Base-by-base conservation (phyloP, 1,139 yeast species). In the Suzukiozyma palmioleophila region DNA sequence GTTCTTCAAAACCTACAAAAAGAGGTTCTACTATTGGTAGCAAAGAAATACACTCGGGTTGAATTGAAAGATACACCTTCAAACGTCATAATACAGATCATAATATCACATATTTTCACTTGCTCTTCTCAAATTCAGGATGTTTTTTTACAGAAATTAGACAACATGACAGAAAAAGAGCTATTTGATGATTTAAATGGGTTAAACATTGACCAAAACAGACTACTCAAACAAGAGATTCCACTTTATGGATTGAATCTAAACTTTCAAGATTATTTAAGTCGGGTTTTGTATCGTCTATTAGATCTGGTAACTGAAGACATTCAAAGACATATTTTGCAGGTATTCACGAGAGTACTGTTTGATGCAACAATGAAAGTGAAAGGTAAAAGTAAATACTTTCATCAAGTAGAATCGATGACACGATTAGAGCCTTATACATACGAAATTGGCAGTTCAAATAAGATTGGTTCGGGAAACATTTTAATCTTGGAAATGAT, bases 351-450 rank as follows among this genome's bases (percentile, higher is more conserved):
- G 1, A 39, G 65, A 30, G 28, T 60, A 7, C 43, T 48, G 8
- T 51, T 63, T 0, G 49, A 53, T 8, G 38, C 48, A 4, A 52
- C 52, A 8, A 43, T 59, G 10, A 48, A 42, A 2, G 44, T 62
- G 24, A 52, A 52, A 21, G 67, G 69, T 1, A 44, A 47, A 13
- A 65, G 70, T 41, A 65, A 64, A 43, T 63, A 66, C 45, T 54
- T 61, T 34, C 38, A 47, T 26, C 36, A 43, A 22, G 43, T 56
- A 26, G 45, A 45, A 25, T 39, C 34, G 3, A 33, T 50, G 2
- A 37, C 26, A 11, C 22, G 38, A 2, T 16, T 25, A 8, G 37
- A 34, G 6, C 38, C 35, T 5, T 35, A 33, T 4, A 25, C 33
- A 8, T 36, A 39, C 26, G 33, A 39, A 33, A 37, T 44, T 8